Evolutionary conservation across 257 asterid genomes (phyloP).

Genomic region (Scutellaria galericulata): DNA sequence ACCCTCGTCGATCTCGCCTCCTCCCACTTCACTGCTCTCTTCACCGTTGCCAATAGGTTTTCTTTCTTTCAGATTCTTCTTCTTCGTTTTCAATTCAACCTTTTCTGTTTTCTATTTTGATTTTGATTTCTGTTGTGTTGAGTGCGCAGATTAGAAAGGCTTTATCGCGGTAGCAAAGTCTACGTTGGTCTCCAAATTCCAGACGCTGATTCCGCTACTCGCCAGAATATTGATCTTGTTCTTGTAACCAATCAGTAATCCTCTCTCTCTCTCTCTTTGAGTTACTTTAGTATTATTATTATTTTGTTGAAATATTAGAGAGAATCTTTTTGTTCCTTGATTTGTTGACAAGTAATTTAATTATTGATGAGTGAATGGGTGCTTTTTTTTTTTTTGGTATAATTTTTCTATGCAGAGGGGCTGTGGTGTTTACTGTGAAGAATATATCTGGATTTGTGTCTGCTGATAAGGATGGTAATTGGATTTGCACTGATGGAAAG

Average conservation of each 20-base stretch:
- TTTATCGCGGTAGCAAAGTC: conserved; percentile 70
- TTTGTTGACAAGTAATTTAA: conserved; percentile 14
- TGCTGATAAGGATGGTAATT: conserved; percentile 67
- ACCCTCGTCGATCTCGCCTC: conserved; percentile 59
- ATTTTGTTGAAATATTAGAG: background rate
- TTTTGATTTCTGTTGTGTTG: conserved; percentile 26
- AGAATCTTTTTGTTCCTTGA: background rate
- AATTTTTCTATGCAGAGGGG: conserved; percentile 56
- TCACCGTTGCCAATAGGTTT: conserved; percentile 70
- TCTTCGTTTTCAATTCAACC: background rate
- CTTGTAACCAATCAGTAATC: conserved; percentile 66
- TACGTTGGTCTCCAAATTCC: conserved; percentile 85
- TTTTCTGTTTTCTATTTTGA: conserved; percentile 1
- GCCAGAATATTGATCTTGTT: conserved; percentile 76
- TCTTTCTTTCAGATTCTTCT: too few species aligned
- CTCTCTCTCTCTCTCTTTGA: background rate
- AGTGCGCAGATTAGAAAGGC: conserved; percentile 61
- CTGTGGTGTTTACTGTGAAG: conserved; percentile 65
- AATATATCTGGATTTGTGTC: conserved; percentile 70
- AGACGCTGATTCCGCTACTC: conserved; percentile 83
- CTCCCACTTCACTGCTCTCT: conserved; percentile 63
- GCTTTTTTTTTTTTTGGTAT: background rate
- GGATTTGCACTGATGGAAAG: conserved; percentile 66
- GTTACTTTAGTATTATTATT: background rate
- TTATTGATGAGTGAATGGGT: conserved; percentile 22